A percentile compares a stretch with the other conserved stretches of the same genome.
Evolutionary conservation across 345 rosid genomes (phyloP).

Genomic region (Limnanthes douglasii): DNA sequence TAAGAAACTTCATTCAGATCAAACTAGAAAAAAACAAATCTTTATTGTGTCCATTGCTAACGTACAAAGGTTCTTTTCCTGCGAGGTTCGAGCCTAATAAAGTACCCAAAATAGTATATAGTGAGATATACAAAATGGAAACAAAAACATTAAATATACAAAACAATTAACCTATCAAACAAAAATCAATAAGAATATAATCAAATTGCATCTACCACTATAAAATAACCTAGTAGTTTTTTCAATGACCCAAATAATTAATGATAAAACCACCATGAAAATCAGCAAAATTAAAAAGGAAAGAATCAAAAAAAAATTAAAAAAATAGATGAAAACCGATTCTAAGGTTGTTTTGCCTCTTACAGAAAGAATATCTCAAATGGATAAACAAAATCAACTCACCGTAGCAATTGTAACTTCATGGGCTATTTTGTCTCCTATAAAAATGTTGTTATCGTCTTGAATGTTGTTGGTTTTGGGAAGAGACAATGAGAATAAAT

Average conservation of each 20-base stretch:
- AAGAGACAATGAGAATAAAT: no score
- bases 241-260: not conserved
- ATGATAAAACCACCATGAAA: not conserved
- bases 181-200: no score
- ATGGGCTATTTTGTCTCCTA: no score
- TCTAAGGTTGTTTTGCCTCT: no score
- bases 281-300: not conserved
- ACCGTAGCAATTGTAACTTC: no score
- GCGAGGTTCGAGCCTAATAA: constrained; percentile 90
- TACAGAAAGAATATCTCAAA: no score
- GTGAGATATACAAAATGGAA: not conserved
- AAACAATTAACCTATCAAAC: not conserved
- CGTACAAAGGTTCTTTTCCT: constrained; percentile 72
- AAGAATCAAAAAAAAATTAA: not conserved
- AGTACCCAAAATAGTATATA: not conserved
- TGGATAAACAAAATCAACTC: no score
- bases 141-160: not conserved
- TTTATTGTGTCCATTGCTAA: constrained; percentile 73
- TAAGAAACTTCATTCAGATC: not conserved
- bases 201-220: not conserved
- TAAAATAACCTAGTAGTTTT: not conserved
- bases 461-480: no score
- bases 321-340: constrained; percentile 17
- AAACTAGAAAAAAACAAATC: constrained; percentile 19
- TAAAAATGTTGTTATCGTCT: no score